Percentiles rank a stretch among this genome's conserved stretches.
phyloP scores from a whole-genome alignment of 805 yeast genomes.

The Yarrowia sp. region DNA sequence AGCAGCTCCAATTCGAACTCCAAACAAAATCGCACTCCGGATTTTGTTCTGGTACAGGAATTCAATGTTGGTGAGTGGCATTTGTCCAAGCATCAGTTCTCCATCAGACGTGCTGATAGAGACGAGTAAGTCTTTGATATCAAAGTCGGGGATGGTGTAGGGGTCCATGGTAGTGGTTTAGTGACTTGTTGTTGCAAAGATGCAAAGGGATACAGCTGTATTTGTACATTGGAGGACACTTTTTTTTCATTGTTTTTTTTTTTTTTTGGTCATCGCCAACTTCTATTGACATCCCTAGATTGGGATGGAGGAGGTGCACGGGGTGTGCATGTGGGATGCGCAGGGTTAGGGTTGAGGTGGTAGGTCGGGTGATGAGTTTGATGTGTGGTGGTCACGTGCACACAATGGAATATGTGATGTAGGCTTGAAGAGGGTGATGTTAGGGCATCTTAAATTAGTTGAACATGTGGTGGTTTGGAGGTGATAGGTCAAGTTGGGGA shows the following conservation, averaged over 20 bases:
- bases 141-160: background rate
- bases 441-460: too few species aligned
- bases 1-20: conserved; percentile 11
- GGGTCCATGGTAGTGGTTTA: background rate
- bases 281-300: conserved; percentile 3
- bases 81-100: background rate
- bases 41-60: background rate
- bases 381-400: too few species aligned
- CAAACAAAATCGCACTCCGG: background rate
- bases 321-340: background rate
- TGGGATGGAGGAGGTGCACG: background rate
- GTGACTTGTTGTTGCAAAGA: too few species aligned
- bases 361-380: background rate
- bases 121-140: background rate
- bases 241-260: background rate
- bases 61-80: background rate
- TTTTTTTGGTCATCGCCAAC: background rate
- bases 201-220: too few species aligned
- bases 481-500: too few species aligned
- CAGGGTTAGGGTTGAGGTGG: too few species aligned
- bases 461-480: too few species aligned
- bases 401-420: too few species aligned
- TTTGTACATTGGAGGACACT: too few species aligned
- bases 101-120: background rate
- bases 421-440: too few species aligned